Evolutionary conservation across 352 stramenopile species (phyloP), one percentile per base, ranked within the genome.

Genomic region (Globisporangium sylvaticum): DNA sequence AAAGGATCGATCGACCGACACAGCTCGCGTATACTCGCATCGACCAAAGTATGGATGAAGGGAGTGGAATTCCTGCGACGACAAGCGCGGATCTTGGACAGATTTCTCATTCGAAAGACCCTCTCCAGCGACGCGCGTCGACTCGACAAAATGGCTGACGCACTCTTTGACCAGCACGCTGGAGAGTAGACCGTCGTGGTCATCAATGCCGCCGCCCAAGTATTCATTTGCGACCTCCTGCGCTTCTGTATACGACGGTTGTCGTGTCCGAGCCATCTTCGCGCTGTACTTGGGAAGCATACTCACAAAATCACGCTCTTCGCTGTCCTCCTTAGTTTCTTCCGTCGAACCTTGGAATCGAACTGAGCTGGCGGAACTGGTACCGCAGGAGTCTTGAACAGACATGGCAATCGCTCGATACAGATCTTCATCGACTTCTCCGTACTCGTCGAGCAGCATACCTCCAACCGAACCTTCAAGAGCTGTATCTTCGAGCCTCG

Each of bases 11-110:
- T 83, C 73, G 2, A 89, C 72, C 14, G 64, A 73, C 0, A 93
- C 84, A 18, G 75, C 77, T 20, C 84, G 74, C n/a, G 79, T 77
- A 64, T 95, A 96, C 14, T 95, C 87, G 46, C 80, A 93, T 15
- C 80, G 83, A 54, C 82, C 87, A 64, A 93, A 95, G 61, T 96
- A 95, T 27, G 88, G 87, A 34, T 96, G 88, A 24, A 96, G 68
- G 3, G 88, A 96, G 59, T 95, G 85, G 53, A 89, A 92, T 52
- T 94, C 88, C 25, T 78, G 60, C 18, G 66, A 58, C 0, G 65
- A 54, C 64, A 69, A 64, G 4, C 55, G 42, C n/a, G 76, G 62
- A 22, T 68, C 48, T 25, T 24, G 44, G 2, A 12, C 22, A 7
- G 32, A 20, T 34, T 34, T 37, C 20, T 62, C 62, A 15, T 29